Conservation (phyloP, 2,329 filamentous ascomycete genomes). For the Ampelomyces quisqualis region DNA sequence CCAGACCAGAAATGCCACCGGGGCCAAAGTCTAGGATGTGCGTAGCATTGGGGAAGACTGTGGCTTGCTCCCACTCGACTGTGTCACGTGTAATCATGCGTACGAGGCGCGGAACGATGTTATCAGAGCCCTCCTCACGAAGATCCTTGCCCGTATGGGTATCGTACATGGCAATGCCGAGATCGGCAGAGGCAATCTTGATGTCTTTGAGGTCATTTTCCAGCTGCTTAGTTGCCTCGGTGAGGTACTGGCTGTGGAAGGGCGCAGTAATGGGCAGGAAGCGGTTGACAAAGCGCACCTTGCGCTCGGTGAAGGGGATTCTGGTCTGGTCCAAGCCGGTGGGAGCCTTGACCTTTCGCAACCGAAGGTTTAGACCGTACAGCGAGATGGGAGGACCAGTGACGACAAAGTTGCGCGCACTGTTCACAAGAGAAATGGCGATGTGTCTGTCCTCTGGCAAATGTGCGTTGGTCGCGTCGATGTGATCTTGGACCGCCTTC, state of each 20-base stretch:
- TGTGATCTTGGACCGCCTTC: constrained; percentile 89
- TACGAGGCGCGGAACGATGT: constrained; percentile 82
- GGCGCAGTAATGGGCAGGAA: constrained; percentile 97
- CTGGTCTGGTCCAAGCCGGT: constrained; percentile 96
- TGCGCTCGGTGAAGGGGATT: constrained; percentile 91
- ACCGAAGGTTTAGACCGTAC: constrained; percentile 90
- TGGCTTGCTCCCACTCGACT: constrained; percentile 95
- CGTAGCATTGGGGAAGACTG: constrained; percentile 83
- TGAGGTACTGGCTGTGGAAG: constrained; percentile 95
- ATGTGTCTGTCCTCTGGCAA: constrained; percentile 91
- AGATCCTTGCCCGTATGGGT: constrained; percentile 79
- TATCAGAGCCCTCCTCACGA: constrained; percentile 64
- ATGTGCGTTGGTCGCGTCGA: constrained; percentile 95
- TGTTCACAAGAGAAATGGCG: constrained; percentile 93
- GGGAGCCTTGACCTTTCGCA: constrained; percentile 95
- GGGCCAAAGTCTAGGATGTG: constrained; percentile 97
- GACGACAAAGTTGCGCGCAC: constrained; percentile 93
- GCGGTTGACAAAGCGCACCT: constrained; percentile 93
- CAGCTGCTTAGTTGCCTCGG: constrained; percentile 77
- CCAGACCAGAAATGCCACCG: constrained; percentile 93
- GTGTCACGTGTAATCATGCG: constrained; percentile 92
- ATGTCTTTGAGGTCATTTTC: constrained; percentile 85
- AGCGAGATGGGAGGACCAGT: constrained; percentile 94
- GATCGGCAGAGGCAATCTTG: constrained; percentile 67
- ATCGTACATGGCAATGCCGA: constrained; percentile 85